Evolutionary conservation across 2,329 filamentous ascomycete species (phyloP), one percentile per base, ranked within the genome.

Genomic region (Akanthomyces dipterigenus): DNA sequence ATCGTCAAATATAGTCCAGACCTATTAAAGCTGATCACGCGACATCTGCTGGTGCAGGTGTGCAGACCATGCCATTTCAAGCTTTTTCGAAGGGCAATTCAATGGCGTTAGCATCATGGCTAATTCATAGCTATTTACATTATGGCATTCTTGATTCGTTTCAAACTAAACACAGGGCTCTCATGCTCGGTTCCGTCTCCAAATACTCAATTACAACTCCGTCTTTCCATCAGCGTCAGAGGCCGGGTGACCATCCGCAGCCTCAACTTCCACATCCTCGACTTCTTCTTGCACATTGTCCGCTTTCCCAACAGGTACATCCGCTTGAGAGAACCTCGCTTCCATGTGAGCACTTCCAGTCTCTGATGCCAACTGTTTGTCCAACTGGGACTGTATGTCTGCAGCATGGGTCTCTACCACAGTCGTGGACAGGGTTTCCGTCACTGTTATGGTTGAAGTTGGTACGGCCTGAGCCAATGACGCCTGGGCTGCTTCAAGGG

Each of bases 371-470:
- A 22, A 26, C 36, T 34, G 46, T n/a, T 59, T 26, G 12, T 45
- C 12, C 24, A 9, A 2, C 11, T 4, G 11, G 14, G 31, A 16
- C 22, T 49, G 20, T 12, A 40, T 9, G 1, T 8, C 65, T 34
- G 24, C 46, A 20, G 46, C 49, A 36, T 48, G 12, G 3, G 60
- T 62, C 36, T 56, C 60, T 8, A 18, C 24, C 22, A 28, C 46
- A 11, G 69, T 70, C 42, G 67, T 67, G 8, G 69, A 70, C 5
- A 71, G 65, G 34, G 70, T 72, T 20, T 70, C 69, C 26, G 72
- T 69, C 56, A 71, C 66, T 1, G 71, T 75, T 2, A 72, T 68
- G 7, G 74, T 78, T 24, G 58, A 46, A 8, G 58, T 51, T 31
- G 58, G 9, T 31, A 55, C 34, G 5, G 36, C 49, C 3, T 48